Base-by-base conservation (phyloP, 164 flowering plant species). In the Litsea cubeba region DNA sequence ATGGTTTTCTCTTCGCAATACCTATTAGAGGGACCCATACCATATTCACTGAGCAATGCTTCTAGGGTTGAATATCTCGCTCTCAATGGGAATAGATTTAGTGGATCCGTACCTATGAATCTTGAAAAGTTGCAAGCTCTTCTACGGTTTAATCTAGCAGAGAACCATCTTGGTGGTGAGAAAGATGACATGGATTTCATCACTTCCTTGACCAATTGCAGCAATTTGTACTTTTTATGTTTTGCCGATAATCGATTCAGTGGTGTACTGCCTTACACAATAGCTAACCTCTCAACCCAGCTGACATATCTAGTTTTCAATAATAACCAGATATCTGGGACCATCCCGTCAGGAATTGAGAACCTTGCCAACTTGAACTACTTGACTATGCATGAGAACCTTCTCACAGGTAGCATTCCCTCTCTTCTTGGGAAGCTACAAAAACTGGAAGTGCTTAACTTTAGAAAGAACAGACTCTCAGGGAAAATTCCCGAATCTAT, bases 31-130 rank as follows among this genome's bases (percentile, higher is more conserved):
- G n/a, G 5, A 30, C 32, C 32, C 32, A 30, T 30, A 30, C 32
- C 32, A 30, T 30, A 30, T 30, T 30, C 0, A 30, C 68, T 85
- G 75, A 75, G 69, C 63, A 88, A 86, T 57, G 75, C 80, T 60
- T 79, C 88, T 5, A 77, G 74, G 28, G 75, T 87, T 12, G 2
- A 23, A 20, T 51, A 72, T 76, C 75, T 73, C 7, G 78, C 81
- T 26, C 69, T 87, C 3, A 86, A 80, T 0, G 69, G 2, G 71
- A 87, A 85, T 20, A 32, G 17, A 25, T 69, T 85, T 20, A 64
- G 50, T 0, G 78, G 80, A 71, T 24, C 69, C 5, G 46, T 65
- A 8, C 69, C 69, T 1, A 14, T 25, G 69, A 65, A 65, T 65
- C 1, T 65, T 0, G 49, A 20, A 12, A 65, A 0, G 26, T 3